phyloP scores from a whole-genome alignment of 2,329 filamentous ascomycete species.

The Scedosporium dehoogii region DNA sequence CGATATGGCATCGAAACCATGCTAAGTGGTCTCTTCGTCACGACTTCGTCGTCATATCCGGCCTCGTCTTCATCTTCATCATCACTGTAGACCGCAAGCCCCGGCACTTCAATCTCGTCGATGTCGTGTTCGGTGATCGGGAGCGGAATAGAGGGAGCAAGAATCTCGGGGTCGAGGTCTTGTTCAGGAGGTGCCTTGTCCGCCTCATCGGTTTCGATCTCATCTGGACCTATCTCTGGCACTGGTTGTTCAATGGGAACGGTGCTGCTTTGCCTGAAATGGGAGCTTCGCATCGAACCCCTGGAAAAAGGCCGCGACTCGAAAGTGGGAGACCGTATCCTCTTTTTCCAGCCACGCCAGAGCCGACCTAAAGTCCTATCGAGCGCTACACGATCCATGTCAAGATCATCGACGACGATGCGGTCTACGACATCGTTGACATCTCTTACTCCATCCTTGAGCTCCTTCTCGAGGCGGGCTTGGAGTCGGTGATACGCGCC shows the following conservation, averaged over 20 bases:
- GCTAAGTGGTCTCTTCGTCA: constrained; percentile 35
- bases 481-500: constrained; percentile 64
- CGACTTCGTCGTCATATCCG: constrained; percentile 23
- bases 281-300: constrained; percentile 26
- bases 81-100: constrained; percentile 51
- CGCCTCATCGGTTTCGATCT: constrained; percentile 24
- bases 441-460: constrained; percentile 39
- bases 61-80: constrained; percentile 44
- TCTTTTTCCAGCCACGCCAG: constrained; percentile 94
- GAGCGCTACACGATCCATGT: constrained; percentile 87
- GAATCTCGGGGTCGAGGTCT: constrained; percentile 17
- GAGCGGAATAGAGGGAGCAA: constrained; percentile 47
- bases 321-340: constrained; percentile 49
- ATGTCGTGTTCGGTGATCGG: constrained; percentile 59
- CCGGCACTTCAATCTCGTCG: constrained; percentile 71
- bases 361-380: constrained; percentile 80
- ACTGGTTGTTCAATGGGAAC: background rate
- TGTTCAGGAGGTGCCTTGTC: constrained; percentile 28
- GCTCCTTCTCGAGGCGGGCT: constrained; percentile 46
- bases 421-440: constrained; percentile 47
- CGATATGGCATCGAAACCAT: constrained; percentile 24
- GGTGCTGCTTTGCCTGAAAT: constrained; percentile 20
- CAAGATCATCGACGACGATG: constrained; percentile 76
- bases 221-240: constrained; percentile 2
- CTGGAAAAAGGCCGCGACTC: constrained; percentile 40